A percentile compares a stretch with the other conserved stretches of the same genome.
Conservation (phyloP, 495 filamentous ascomycete genomes). For the Hyaloscypha bicolor region DNA sequence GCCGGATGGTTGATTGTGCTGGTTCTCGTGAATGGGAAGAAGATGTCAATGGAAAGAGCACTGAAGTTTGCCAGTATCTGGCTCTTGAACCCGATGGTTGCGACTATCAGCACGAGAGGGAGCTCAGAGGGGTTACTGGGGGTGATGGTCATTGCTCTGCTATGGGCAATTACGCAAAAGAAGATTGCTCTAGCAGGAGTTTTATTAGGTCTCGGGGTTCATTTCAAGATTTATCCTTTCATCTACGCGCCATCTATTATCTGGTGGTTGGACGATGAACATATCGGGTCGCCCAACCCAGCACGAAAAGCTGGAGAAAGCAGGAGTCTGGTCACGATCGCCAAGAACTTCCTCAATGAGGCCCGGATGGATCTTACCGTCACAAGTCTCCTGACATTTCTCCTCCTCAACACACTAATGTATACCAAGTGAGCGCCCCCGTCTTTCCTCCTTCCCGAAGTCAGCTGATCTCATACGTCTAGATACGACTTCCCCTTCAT, state of each 20-base stretch:
- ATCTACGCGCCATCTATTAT: slow-evolving; percentile 87
- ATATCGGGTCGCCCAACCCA: slow-evolving; percentile 24
- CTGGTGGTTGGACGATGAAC: slow-evolving; percentile 78
- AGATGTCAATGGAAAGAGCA: slow-evolving; percentile 47
- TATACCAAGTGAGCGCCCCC: slow-evolving; percentile 59
- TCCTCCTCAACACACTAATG: slow-evolving; percentile 74
- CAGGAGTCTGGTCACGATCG: slow-evolving; percentile 22
- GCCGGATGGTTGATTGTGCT: slow-evolving; percentile 86
- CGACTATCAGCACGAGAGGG: slow-evolving; percentile 89
- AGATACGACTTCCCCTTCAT: slow-evolving; percentile 77
- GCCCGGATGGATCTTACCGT: slow-evolving; percentile 62
- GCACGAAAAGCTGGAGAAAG: slow-evolving; percentile 4
- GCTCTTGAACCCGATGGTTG: slow-evolving; percentile 97
- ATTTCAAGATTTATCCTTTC: slow-evolving; percentile 99
- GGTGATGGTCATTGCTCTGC: slow-evolving; percentile 74
- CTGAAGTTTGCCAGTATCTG: slow-evolving; percentile 81
- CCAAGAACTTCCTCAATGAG: slow-evolving; percentile 60
- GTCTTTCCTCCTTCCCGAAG: not conserved
- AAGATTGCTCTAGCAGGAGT: slow-evolving; percentile 67
- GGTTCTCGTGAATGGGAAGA: slow-evolving; percentile 50
- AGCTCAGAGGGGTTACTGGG: slow-evolving; percentile 91
- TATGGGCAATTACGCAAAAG: slow-evolving; percentile 74
- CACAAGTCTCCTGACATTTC: slow-evolving; percentile 70
- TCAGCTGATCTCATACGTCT: slow-evolving; percentile 11
- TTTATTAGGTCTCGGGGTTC: slow-evolving; percentile 80